Percentiles rank a stretch among this genome's conserved stretches.
phyloP scores from a whole-genome alignment of 2,329 filamentous ascomycete species.

The Fusarium tuaranense region DNA sequence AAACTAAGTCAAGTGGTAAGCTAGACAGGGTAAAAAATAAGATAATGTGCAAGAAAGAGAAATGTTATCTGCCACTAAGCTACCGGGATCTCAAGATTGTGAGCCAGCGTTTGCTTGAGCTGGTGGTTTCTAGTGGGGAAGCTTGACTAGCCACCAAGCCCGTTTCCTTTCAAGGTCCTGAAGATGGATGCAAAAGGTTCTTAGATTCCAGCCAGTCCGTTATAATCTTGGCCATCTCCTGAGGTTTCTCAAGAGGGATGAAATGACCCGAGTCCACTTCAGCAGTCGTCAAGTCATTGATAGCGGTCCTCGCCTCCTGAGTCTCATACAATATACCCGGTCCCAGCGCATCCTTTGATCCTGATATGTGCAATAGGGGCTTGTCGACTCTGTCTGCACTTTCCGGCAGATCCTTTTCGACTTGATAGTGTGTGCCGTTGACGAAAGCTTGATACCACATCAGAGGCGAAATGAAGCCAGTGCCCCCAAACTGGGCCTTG shows the following conservation, averaged over 20 bases:
- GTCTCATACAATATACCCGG: not conserved
- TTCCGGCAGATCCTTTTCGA: not conserved
- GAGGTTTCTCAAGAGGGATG: not conserved
- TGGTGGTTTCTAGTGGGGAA: not conserved
- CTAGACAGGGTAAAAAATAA: not conserved
- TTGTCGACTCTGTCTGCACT: not conserved
- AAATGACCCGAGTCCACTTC: not conserved
- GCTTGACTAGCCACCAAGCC: not conserved
- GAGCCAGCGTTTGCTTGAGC: not conserved
- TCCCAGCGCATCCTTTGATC: not conserved
- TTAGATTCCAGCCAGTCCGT: not conserved
- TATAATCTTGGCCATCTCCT: not conserved
- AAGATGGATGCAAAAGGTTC: not conserved
- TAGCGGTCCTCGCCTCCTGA: not conserved
- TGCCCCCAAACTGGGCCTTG: not conserved
- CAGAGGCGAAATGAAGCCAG: not conserved
- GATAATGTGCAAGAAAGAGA: not conserved
- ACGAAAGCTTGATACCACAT: not conserved
- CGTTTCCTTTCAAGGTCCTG: not conserved
- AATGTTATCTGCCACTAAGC: not conserved
- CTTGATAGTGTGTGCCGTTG: not conserved
- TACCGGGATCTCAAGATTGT: not conserved
- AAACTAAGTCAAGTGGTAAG: rapidly evolving
- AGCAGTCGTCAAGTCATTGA: not conserved
- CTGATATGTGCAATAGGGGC: not conserved